phyloP scores from a whole-genome alignment of 495 filamentous ascomycete genomes.

The Echria macrotheca region DNA sequence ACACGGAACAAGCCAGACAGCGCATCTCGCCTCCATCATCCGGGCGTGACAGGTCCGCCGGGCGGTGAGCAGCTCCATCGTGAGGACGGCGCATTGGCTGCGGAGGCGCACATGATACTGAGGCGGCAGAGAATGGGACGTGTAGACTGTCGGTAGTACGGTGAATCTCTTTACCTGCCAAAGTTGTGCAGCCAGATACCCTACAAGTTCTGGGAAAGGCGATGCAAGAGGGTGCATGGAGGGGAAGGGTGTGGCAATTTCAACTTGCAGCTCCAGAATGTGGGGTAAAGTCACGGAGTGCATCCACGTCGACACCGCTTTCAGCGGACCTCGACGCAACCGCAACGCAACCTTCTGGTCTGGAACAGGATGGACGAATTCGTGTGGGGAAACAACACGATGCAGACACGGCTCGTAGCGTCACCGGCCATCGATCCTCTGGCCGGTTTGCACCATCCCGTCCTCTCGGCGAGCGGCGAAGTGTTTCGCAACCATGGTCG shows the following conservation, averaged over 20 bases:
- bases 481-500: too few relatives aligned
- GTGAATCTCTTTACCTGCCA: conserved; percentile 2
- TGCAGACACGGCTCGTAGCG: conserved; percentile 28
- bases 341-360: background rate
- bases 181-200: conserved; percentile 5
- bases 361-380: conserved; percentile 7
- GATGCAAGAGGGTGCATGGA: conserved; percentile 8
- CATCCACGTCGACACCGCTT: background rate
- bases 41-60: background rate
- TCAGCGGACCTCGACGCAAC: background rate
- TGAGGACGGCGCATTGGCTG: conserved; percentile 6
- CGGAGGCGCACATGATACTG: conserved; percentile 14
- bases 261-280: conserved; percentile 14
- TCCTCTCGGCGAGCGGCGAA: too few relatives aligned
- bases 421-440: conserved; percentile 13
- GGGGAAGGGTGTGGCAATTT: conserved; percentile 19
- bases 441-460: conserved; percentile 2
- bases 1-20: too few relatives aligned
- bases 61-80: background rate
- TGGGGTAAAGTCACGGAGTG: conserved; percentile 9
- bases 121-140: conserved; percentile 22
- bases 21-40: too few relatives aligned
- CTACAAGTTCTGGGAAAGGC: background rate
- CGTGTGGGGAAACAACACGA: conserved; percentile 10
- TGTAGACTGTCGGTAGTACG: conserved; percentile 4